phyloP scores from a whole-genome alignment of 305 asterid species.

The Fraxinus floribunda region DNA sequence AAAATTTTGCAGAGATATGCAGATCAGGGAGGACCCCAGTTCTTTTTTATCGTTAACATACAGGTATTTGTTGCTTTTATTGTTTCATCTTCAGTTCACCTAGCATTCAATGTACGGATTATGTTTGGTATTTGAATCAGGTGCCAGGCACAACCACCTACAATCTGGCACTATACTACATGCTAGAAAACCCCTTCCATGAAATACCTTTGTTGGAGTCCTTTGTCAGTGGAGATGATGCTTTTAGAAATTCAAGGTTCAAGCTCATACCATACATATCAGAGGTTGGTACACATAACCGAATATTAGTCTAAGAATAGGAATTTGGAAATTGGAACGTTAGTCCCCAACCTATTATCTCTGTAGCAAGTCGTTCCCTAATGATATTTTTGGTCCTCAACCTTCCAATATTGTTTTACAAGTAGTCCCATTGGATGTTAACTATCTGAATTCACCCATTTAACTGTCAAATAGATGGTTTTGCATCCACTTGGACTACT shows the following conservation, averaged over 20 bases:
- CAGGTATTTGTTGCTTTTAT: slow-evolving; percentile 44
- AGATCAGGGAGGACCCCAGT: slow-evolving; percentile 54
- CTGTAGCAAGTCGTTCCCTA: neutral
- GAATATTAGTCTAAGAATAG: neutral
- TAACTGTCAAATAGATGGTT: neutral
- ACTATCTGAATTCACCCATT: neutral
- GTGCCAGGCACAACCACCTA: slow-evolving; percentile 63
- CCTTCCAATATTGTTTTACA: neutral
- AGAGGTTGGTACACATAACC: slow-evolving; percentile 40
- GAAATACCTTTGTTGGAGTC: slow-evolving; percentile 67
- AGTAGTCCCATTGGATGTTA: neutral
- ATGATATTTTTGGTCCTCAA: neutral
- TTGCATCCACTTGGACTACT: neutral
- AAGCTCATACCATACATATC: slow-evolving; percentile 91
- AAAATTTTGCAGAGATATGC: slow-evolving; percentile 56
- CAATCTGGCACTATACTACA: slow-evolving; percentile 66
- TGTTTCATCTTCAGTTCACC: neutral
- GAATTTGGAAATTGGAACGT: neutral
- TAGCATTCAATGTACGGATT: neutral
- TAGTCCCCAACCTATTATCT: neutral
- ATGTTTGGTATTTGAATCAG: slow-evolving; percentile 30
- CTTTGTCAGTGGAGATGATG: slow-evolving; percentile 80
- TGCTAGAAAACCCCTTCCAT: slow-evolving; percentile 58
- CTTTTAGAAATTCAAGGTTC: slow-evolving; percentile 79
- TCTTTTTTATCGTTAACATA: slow-evolving; percentile 81